Evolutionary conservation across 306 rosid species (phyloP).

Genomic region (Elaeagnus macrophylla): DNA sequence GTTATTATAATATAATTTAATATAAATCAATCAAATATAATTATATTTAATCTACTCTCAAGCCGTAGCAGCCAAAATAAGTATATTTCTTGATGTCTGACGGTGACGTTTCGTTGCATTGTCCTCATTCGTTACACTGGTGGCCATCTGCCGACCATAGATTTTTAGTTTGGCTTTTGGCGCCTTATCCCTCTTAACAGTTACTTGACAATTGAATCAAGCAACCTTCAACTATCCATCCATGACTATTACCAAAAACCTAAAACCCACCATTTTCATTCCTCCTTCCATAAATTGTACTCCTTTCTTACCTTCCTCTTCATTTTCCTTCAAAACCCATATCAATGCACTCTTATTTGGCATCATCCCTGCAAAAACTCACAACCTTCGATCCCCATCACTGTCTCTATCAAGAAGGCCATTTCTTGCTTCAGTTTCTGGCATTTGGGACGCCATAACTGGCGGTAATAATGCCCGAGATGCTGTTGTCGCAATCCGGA

Average conservation of each 20-base stretch:
- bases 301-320: constrained; percentile 12
- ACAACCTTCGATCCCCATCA: constrained; percentile 8
- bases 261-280: constrained; percentile 27
- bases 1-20: too few species aligned
- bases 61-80: too few species aligned
- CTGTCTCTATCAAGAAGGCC: constrained; percentile 43
- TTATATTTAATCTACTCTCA: too few species aligned
- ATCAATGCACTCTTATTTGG: constrained; percentile 13
- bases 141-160: background rate
- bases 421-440: constrained; percentile 65
- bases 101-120: too few species aligned
- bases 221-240: background rate
- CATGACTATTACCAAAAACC: constrained; percentile 35
- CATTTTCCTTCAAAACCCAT: constrained; percentile 23
- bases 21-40: too few species aligned
- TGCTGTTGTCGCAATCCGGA: constrained; percentile 51
- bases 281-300: constrained; percentile 14
- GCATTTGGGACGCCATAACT: constrained; percentile 77
- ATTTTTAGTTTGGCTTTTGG: constrained; percentile 20
- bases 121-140: background rate
- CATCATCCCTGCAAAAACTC: constrained; percentile 18
- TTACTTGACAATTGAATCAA: background rate
- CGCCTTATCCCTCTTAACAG: constrained; percentile 30
- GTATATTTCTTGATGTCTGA: too few species aligned
- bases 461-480: constrained; percentile 60